Conservation (phyloP, 306 rosid genomes). For the Rosa chinensis region DNA sequence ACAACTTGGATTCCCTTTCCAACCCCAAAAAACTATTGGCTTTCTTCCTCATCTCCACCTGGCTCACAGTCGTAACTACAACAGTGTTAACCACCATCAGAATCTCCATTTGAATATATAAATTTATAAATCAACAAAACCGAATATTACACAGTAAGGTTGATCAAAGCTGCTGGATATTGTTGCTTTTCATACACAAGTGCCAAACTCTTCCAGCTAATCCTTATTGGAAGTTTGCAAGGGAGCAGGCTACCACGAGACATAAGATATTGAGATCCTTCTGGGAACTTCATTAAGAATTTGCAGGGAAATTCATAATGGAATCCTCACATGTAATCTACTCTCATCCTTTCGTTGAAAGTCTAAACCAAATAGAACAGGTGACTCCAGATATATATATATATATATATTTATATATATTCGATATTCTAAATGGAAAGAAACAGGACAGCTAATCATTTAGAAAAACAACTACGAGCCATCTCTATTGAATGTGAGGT, state of each 20-base stretch:
- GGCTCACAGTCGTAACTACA: not conserved
- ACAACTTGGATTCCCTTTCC: not conserved
- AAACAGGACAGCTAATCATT: not conserved
- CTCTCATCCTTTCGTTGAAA: not conserved
- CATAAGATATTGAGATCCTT: not conserved
- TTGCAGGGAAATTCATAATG: not conserved
- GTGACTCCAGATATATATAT: not conserved
- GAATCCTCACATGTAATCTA: not conserved
- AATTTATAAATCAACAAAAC: not conserved
- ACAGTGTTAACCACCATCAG: not conserved
- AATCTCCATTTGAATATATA: not conserved
- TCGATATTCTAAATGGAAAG: not conserved
- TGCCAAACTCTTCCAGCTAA: not conserved
- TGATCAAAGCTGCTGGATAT: not conserved
- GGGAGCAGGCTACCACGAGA: not conserved
- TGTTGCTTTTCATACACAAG: not conserved
- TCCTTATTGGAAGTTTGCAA: not conserved
- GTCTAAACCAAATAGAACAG: too few relatives aligned
- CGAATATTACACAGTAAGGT: not conserved
- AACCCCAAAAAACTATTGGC: not conserved
- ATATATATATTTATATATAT: not conserved
- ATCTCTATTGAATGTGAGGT: too few relatives aligned
- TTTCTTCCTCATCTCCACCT: not conserved
- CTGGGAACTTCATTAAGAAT: not conserved
- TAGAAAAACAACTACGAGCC: not conserved